These are phyloP conservation scores for Solanum piurae DNA, from an alignment of 257 asterid species.

Conservation along the genomic window DNA sequence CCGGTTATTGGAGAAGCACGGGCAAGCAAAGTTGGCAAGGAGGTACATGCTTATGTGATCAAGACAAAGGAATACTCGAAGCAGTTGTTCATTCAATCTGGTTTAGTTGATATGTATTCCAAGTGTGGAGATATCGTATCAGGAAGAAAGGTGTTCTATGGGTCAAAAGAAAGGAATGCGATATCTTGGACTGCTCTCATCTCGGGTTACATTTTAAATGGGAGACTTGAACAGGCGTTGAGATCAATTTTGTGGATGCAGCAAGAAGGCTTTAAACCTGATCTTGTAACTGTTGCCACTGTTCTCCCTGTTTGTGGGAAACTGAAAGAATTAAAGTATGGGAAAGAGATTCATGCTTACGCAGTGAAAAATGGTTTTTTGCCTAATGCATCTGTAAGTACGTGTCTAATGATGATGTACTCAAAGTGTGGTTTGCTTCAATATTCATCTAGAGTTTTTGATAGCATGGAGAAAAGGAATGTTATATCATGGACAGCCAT, in stretches of 20 bases:
- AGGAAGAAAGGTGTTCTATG: slow-evolving; percentile 74
- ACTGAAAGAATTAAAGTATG: slow-evolving; percentile 48
- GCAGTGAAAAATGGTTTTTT: slow-evolving; percentile 48
- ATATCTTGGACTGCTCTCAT: slow-evolving; percentile 87
- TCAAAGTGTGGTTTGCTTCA: slow-evolving; percentile 47
- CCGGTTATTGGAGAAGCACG: slow-evolving; percentile 55
- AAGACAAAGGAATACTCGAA: slow-evolving; percentile 64
- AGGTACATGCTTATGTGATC: slow-evolving; percentile 72
- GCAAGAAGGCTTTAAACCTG: slow-evolving; percentile 87
- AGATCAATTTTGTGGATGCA: slow-evolving; percentile 88
- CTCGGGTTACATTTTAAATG: slow-evolving; percentile 65
- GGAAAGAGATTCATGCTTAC: slow-evolving; percentile 70
- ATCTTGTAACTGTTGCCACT: slow-evolving; percentile 70
- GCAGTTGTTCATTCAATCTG: slow-evolving; percentile 60
- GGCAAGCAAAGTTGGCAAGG: slow-evolving; percentile 55
- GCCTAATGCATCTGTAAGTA: slow-evolving; percentile 42
- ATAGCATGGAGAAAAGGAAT: slow-evolving; percentile 50
- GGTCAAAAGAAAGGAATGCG: slow-evolving; percentile 53
- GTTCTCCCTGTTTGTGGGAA: slow-evolving; percentile 85
- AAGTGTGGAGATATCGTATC: slow-evolving; percentile 76
- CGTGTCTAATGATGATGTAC: slow-evolving; percentile 92
- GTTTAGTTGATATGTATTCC: slow-evolving; percentile 84
- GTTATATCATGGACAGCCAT: slow-evolving; percentile 89
- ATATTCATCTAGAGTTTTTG: slow-evolving; percentile 50
- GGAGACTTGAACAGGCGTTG: slow-evolving; percentile 78